Evolutionary conservation across 495 filamentous ascomycete species (phyloP), one percentile per base, ranked within the genome.

Genomic region (Sphaerosporella brunnea): DNA sequence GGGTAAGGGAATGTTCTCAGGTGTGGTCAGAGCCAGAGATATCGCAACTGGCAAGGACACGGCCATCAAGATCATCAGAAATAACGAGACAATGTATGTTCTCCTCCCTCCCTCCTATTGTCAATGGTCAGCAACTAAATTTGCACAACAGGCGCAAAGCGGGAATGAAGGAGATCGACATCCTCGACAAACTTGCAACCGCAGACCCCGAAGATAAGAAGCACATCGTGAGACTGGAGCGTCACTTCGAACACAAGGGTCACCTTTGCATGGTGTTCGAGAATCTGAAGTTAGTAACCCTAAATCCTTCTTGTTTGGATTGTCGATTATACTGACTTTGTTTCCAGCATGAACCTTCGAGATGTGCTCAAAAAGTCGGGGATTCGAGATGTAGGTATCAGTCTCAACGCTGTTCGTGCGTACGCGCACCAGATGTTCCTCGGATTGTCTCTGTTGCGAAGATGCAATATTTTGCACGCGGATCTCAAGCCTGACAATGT

Each of bases 401-500:
- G 88, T 58, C 61, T 95, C 40, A 74, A 73, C 43, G 87, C 84
- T 5, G 85, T 93, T 32, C 74, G 84, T 47, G 77, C 75, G 15
- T 97, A 94, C 58, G 85, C 87, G 13, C 80, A 83, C 53, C 92
- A 96, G 65, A 92, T 95, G 63, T 96, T 97, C 63, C 71, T 86
- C 25, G 84, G 83, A 1, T 65, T 96, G 46, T 77, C 76, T 58
- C 73, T 90, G 47, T 71, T 97, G 60, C 79, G 84, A 53, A 85
- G 84, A 59, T 87, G 82, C 71, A 82, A 86, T 64, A 83, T 96
- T 59, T 67, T 97, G 30, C 90, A 97, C 60, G 87, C 87, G 1
- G 90, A 97, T 67, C 63, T 97, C 51, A 97, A 97, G 61, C 90
- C 90, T 2, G 90, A 97, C 73, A 97, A 97, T 56, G 81, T 97